Percentiles rank a stretch among this genome's conserved stretches.
Evolutionary conservation across 306 rosid genomes (phyloP).

Genomic region (Acacia acuminata): DNA sequence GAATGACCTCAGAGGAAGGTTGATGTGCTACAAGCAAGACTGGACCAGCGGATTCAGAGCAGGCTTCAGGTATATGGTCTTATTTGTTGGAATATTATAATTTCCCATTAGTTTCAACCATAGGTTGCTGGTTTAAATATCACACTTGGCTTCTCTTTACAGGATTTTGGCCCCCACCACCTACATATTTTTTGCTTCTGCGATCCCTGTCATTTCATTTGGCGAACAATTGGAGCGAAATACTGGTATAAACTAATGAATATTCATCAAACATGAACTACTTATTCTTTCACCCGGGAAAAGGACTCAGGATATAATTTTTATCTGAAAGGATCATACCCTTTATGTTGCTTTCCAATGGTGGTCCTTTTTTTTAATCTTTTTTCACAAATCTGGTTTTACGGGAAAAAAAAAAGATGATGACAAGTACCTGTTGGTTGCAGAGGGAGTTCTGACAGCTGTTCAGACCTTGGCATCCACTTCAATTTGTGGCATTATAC

Average conservation of each 20-base stretch:
- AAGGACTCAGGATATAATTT: neutral
- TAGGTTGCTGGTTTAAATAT: neutral
- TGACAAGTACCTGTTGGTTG: neutral
- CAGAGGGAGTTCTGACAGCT: constrained; percentile 70
- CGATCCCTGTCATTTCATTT: constrained; percentile 67
- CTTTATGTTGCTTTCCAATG: constrained; percentile 1
- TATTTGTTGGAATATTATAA: neutral
- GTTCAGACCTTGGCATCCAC: constrained; percentile 79
- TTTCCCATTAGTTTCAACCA: neutral
- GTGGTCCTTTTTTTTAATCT: neutral
- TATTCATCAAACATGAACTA: constrained; percentile 10
- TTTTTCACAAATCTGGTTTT: neutral
- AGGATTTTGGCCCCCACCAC: constrained; percentile 74
- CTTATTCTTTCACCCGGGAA: neutral
- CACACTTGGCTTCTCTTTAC: constrained; percentile 1
- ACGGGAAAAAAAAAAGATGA: neutral
- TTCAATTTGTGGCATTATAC: constrained; percentile 68
- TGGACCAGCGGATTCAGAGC: constrained; percentile 81
- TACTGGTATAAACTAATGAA: constrained; percentile 46
- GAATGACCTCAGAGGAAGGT: constrained; percentile 83
- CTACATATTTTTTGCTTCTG: constrained; percentile 63
- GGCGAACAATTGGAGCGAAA: constrained; percentile 57
- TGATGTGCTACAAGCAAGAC: constrained; percentile 90
- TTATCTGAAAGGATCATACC: neutral
- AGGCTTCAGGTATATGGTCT: constrained; percentile 60